Evolutionary conservation across 1,139 yeast genomes (phyloP).

Genomic region (Diutina rugosa): DNA sequence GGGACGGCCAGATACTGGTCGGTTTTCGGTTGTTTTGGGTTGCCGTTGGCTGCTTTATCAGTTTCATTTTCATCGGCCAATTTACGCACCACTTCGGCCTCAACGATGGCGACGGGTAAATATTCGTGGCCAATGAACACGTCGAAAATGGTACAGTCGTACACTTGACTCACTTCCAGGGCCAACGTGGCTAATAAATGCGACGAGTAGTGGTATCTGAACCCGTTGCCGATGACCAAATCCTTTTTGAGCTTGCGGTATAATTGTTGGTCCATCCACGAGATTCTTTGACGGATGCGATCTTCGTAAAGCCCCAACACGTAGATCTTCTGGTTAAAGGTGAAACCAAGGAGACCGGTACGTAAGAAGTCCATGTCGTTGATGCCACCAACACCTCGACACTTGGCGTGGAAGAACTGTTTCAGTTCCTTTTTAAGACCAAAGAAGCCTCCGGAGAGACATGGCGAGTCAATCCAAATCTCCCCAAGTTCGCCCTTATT

Average conservation of each 20-base stretch:
- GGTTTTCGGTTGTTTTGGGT: background rate
- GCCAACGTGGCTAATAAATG: constrained; percentile 76
- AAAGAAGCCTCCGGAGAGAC: constrained; percentile 82
- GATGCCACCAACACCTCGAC: constrained; percentile 56
- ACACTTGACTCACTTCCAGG: constrained; percentile 67
- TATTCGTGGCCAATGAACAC: constrained; percentile 75
- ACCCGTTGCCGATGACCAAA: constrained; percentile 22
- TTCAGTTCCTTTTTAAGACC: constrained; percentile 58
- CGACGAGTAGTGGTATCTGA: constrained; percentile 69
- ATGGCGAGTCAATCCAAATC: constrained; percentile 90
- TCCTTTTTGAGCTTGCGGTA: constrained; percentile 19
- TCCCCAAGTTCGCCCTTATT: constrained; percentile 83
- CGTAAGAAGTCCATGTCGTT: constrained; percentile 72
- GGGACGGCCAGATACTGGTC: constrained; percentile 21
- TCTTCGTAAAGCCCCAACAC: constrained; percentile 88
- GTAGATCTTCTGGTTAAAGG: constrained; percentile 75
- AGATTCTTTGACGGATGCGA: constrained; percentile 64
- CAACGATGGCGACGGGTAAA: constrained; percentile 77
- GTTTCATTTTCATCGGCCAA: constrained; percentile 14
- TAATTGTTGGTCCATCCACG: constrained; percentile 45
- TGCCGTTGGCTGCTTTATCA: background rate
- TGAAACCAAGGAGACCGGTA: constrained; percentile 84
- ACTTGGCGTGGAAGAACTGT: constrained; percentile 69
- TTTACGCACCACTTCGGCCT: constrained; percentile 57
- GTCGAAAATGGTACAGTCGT: constrained; percentile 89